Evolutionary conservation across 2,329 filamentous ascomycete species (phyloP), one percentile per base, ranked within the genome.

Genomic region (Fusarium sterilihyphosum): DNA sequence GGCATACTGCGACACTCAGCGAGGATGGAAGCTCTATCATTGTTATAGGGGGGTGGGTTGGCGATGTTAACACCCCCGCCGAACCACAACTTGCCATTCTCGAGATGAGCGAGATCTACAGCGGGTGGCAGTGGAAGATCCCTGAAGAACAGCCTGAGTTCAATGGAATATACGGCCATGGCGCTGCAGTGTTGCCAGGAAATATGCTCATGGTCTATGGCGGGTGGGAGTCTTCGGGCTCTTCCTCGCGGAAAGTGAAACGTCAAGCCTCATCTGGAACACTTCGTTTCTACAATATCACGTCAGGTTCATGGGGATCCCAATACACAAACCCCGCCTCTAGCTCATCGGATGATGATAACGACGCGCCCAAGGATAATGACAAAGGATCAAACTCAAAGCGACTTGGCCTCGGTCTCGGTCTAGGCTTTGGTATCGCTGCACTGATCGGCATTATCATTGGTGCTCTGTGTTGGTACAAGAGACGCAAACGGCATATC

Each of bases 31-130:
- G 86, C 33, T 90, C 89, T n/a, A 86, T 98, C 14, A 85, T 98
- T 46, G 85, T 99, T 3, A 87, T 95, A 68, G 96, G 96, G 26
- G 96, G 96, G 4, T 99, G 96, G 96, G 94, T 98, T 9, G 96
- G 95, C 8, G 91, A 97, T 78, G 87, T 93, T 1, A 88, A 85
- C 14, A 92, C 91, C 38, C 89, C 95, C 3, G 96, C 96, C 0
- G 86, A 91, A 37, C 96, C 96, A 3, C 94, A 98, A 79, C 85
- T 98, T 33, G 93, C 90, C 1, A 83, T 98, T 7, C 85, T 98
- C 7, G 86, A 94, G 66, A 86, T 98, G 65, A 94, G 92, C 12
- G 88, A 92, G 69, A 91, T 91, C 8, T 96, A 94, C 79, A 93
- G 92, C 14, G 86, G 89, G 38, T 96, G 94, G 94, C 83, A 86